Percentiles rank a stretch among this genome's conserved stretches.
Evolutionary conservation across 441 rosid species (phyloP).

Genomic region (Arabidopsis lyrata): DNA sequence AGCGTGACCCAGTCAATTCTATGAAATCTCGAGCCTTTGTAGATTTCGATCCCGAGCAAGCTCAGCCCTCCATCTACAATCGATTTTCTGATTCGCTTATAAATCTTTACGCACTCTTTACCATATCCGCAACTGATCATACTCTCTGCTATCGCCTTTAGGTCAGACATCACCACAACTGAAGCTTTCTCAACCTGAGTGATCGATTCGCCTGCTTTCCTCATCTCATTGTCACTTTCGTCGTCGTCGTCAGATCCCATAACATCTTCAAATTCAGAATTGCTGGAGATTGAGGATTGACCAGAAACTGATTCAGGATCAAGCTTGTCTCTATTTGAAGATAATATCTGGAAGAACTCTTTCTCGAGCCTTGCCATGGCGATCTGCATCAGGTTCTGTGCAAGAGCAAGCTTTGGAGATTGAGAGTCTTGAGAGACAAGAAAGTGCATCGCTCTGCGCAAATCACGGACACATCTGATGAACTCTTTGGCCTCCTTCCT

Average conservation of each 20-base stretch:
- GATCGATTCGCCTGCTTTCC: constrained; percentile 47
- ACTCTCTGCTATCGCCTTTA: constrained; percentile 63
- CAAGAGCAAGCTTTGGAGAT: constrained; percentile 54
- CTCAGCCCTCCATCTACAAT: constrained; percentile 60
- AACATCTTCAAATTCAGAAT: constrained; percentile 38
- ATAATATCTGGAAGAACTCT: constrained; percentile 58
- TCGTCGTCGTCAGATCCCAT: constrained; percentile 14
- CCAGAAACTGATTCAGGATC: constrained; percentile 59
- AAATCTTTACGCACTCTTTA: constrained; percentile 60
- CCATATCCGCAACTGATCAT: constrained; percentile 68
- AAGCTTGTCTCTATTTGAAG: constrained; percentile 52
- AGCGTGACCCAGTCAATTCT: constrained; percentile 48
- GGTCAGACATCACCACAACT: constrained; percentile 52
- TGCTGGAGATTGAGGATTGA: constrained; percentile 50
- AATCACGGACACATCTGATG: constrained; percentile 51
- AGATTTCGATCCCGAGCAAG: constrained; percentile 54
- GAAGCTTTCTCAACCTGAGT: constrained; percentile 52
- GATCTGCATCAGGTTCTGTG: constrained; percentile 64
- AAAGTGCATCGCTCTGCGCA: constrained; percentile 67
- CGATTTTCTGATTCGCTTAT: constrained; percentile 56
- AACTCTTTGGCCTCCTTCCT: constrained; percentile 62
- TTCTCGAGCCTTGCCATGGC: constrained; percentile 67
- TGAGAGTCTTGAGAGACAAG: constrained; percentile 48
- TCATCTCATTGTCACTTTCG: constrained; percentile 46
- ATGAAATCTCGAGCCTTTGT: constrained; percentile 51